These are phyloP conservation scores for Jaminaea rosea DNA, from an alignment of 1,284 basidiomycete species.

Conservation along the genomic window DNA sequence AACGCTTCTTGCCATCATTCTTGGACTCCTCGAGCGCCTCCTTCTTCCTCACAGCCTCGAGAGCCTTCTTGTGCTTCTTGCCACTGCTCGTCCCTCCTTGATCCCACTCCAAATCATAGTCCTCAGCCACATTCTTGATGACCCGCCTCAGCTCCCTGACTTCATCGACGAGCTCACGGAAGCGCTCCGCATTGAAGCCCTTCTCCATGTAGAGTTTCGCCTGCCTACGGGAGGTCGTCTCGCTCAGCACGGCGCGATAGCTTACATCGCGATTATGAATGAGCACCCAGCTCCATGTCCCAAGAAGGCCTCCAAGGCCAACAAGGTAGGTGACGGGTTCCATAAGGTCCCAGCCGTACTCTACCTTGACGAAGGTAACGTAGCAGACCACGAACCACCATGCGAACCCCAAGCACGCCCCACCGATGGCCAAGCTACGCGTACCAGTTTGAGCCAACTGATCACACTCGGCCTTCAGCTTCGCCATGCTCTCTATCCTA, in stretches of 20 bases:
- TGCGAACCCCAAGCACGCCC: constrained; percentile 20
- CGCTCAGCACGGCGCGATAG: constrained; percentile 35
- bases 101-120: constrained; percentile 40
- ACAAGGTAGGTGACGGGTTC: constrained; percentile 31
- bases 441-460: constrained; percentile 24
- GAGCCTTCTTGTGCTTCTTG: constrained; percentile 28
- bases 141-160: constrained; percentile 28
- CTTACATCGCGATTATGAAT: constrained; percentile 34
- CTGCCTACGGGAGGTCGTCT: constrained; percentile 33
- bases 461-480: constrained; percentile 36
- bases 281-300: constrained; percentile 37
- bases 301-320: constrained; percentile 31
- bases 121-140: constrained; percentile 34
- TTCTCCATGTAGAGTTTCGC: constrained; percentile 30
- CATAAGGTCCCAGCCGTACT: constrained; percentile 29
- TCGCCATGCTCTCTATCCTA: constrained; percentile 26
- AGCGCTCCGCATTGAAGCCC: constrained; percentile 32
- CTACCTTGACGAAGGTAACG: constrained; percentile 33
- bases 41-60: constrained; percentile 27
- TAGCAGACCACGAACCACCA: constrained; percentile 34
- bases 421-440: constrained; percentile 26
- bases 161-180: constrained; percentile 33
- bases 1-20: constrained; percentile 1
- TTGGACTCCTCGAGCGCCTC: constrained; percentile 4
- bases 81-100: constrained; percentile 29